Evolutionary conservation across 148 eudicot genomes (phyloP).

Genomic region (Suaeda aralocaspica): DNA sequence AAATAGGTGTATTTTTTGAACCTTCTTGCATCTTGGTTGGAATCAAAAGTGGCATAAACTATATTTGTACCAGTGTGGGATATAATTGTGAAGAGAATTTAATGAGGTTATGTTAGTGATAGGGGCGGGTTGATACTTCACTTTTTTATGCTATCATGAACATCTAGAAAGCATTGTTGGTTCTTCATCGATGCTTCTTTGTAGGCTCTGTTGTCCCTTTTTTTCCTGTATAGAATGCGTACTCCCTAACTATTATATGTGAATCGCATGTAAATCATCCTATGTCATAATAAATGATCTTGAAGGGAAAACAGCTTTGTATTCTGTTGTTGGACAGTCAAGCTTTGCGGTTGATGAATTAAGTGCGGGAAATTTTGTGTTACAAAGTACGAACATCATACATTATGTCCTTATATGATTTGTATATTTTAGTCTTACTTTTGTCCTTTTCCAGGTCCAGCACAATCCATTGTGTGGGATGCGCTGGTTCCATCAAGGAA

Average conservation of each 20-base stretch:
- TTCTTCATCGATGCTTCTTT: slow-evolving; percentile 11
- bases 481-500: slow-evolving; percentile 80
- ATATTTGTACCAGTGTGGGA: neutral
- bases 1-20: slow-evolving; percentile 7
- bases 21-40: neutral
- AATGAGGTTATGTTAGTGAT: slow-evolving; percentile 2
- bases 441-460: slow-evolving; percentile 54
- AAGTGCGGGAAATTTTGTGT: neutral
- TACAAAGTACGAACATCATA: neutral
- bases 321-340: slow-evolving; percentile 6
- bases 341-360: slow-evolving; percentile 9
- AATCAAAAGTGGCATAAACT: neutral
- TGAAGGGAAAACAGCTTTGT: neutral
- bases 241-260: neutral
- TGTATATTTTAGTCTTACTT: slow-evolving; percentile 8
- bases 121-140: neutral
- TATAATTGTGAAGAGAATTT: neutral
- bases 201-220: neutral
- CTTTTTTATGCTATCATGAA: slow-evolving; percentile 3
- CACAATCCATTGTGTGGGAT: slow-evolving; percentile 82
- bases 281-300: neutral
- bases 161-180: slow-evolving; percentile 8
- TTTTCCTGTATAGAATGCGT: neutral
- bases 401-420: neutral
- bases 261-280: slow-evolving; percentile 1